Base-by-base conservation (phyloP, 2,329 filamentous ascomycete genomes). In the Curvularia sp. region DNA sequence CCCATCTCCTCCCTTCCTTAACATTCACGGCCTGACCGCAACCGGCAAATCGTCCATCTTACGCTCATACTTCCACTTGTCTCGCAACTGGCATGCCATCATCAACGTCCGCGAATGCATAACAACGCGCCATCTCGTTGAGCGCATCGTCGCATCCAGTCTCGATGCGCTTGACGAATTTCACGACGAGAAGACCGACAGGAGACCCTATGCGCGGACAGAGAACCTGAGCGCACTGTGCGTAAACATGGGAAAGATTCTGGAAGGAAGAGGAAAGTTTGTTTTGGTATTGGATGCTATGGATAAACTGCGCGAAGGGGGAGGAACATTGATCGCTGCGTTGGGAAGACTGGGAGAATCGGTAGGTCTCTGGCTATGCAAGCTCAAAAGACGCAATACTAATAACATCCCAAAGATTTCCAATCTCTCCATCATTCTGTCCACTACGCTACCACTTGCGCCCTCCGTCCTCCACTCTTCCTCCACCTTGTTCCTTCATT, bases 211-310 rank as follows among this genome's bases (percentile, higher is more conserved):
- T 51, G 82, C 83, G 28, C 83, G 88, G 60, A 96, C 92, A 74
- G 93, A 97, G 79, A 92, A 89, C 61, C 79, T 97, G 51, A 90
- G 91, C 56, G 86, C 90, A 51, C 80, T 98, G 61, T 84, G 85
- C 1, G 90, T 92, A 25, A 87, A 93, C 69, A 80, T 98, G 56
- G 84, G 84, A 60, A 85, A 82, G 70, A 80, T 92, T 77, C 77
- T 93, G 45, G 78, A 82, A 49, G 81, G 82, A 2, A 59, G 62
- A n/a, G 63, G 49, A 64, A 87, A 89, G 63, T 93, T 97, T 67
- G 87, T 94, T 8, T 78, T 98, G 57, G 91, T 97, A 10, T 84
- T 98, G 62, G 95, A 98, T 80, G 91, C 87, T 10, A 89, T 98
- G 56, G 94, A 98, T 75, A 86, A 84, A 61, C 91, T 97, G 75